These are phyloP conservation scores for Herpotrichia juniperi DNA, from an alignment of 2,329 filamentous ascomycete species.

Conservation along the genomic window DNA sequence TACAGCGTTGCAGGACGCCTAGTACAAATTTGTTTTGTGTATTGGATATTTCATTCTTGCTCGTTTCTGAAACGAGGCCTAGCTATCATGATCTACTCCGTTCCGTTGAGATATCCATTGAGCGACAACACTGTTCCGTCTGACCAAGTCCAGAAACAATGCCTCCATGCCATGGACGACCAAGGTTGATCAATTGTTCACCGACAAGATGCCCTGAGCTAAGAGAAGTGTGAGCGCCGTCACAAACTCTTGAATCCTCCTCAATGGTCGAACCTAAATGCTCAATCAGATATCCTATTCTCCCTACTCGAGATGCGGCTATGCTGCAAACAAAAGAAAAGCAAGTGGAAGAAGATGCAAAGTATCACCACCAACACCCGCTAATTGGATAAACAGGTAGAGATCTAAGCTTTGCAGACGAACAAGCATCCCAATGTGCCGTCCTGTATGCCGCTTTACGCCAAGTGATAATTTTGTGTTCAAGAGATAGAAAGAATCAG, in stretches of 20 bases:
- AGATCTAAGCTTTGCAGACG: neutral
- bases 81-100: too few species aligned
- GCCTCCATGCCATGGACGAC: too few species aligned
- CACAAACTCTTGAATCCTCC: neutral
- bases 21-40: too few species aligned
- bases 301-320: neutral
- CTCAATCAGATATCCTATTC: neutral
- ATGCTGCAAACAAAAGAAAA: constrained; percentile 5
- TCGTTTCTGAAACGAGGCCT: too few species aligned
- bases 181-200: too few species aligned
- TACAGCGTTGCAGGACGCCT: too few species aligned
- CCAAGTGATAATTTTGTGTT: neutral
- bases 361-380: constrained; percentile 5
- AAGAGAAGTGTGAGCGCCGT: neutral
- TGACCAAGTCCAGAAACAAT: too few species aligned
- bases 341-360: neutral
- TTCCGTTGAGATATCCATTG: too few species aligned
- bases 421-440: neutral
- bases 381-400: neutral
- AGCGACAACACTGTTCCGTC: too few species aligned
- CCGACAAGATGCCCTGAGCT: neutral
- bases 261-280: neutral
- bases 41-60: too few species aligned
- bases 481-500: neutral
- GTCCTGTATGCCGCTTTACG: neutral